A percentile compares a stretch with the other conserved stretches of the same genome.
phyloP scores from a whole-genome alignment of 139 green algal genomes.

The Pedinophyceae sp. region DNA sequence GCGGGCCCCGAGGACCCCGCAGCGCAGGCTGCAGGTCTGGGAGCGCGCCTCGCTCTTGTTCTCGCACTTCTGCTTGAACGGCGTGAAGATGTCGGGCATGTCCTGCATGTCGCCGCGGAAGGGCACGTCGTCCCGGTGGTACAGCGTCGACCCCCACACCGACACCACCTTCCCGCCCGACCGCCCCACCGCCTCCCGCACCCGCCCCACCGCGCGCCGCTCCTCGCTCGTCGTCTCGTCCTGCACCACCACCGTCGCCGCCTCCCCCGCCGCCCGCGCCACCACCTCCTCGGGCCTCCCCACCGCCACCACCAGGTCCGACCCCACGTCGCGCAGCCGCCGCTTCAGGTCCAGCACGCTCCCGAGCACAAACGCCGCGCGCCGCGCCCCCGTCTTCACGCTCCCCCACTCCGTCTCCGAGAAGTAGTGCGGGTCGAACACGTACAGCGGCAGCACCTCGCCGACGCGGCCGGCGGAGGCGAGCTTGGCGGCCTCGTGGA shows the following conservation, averaged over 20 bases:
- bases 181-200: conserved; percentile 6
- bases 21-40: not conserved
- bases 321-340: conserved; percentile 4
- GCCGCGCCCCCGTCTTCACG: conserved; percentile 43
- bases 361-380: conserved; percentile 71
- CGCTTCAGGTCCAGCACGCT: conserved; percentile 59
- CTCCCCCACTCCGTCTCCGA: conserved; percentile 20
- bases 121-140: conserved; percentile 82
- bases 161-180: conserved; percentile 27
- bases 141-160: conserved; percentile 66
- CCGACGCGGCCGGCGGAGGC: not conserved
- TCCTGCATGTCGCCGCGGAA: conserved; percentile 21
- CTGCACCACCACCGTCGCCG: conserved; percentile 38
- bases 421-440: conserved; percentile 75
- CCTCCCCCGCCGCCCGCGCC: conserved; percentile 8
- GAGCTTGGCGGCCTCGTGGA: conserved; percentile 38
- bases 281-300: conserved; percentile 63
- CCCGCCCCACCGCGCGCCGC: conserved; percentile 29
- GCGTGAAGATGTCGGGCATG: conserved; percentile 73
- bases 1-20: not conserved
- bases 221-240: conserved; percentile 68
- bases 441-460: conserved; percentile 79
- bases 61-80: conserved; percentile 66
- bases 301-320: conserved; percentile 58
- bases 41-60: too few species aligned